These are phyloP conservation scores for Kodamaea sp. DNA, from an alignment of 1,139 yeast genomes.

Conservation along the genomic window DNA sequence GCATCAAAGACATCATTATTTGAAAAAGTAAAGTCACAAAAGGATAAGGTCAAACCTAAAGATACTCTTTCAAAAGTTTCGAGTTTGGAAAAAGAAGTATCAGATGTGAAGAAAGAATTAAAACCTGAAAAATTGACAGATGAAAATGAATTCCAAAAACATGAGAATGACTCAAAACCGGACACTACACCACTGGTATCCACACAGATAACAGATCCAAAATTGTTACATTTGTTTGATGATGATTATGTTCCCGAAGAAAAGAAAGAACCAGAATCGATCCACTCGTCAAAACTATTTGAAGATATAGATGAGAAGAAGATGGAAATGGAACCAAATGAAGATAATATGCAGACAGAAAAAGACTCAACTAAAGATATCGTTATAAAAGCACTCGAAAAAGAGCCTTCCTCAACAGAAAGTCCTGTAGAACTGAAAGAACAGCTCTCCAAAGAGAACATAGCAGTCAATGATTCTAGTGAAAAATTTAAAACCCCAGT, in stretches of 20 bases:
- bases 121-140: too few relatives aligned
- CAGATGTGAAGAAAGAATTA: too few relatives aligned
- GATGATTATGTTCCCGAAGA: constrained; percentile 11
- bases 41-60: too few relatives aligned
- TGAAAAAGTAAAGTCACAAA: background rate
- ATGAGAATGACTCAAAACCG: too few relatives aligned
- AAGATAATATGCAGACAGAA: background rate
- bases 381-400: background rate
- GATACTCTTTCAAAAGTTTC: too few relatives aligned
- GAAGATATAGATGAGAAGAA: background rate
- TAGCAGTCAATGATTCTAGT: background rate
- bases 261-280: background rate
- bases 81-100: too few relatives aligned
- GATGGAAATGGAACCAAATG: background rate
- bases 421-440: background rate
- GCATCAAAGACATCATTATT: too few relatives aligned
- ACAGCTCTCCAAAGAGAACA: background rate
- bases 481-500: background rate
- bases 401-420: background rate
- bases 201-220: constrained; percentile 10
- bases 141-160: too few relatives aligned
- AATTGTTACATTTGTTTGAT: constrained; percentile 15
- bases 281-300: background rate
- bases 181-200: background rate
- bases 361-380: background rate